A percentile compares a stretch with the other conserved stretches of the same genome.
phyloP scores from a whole-genome alignment of 2,329 filamentous ascomycete species.

The Diaporthe sp. region DNA sequence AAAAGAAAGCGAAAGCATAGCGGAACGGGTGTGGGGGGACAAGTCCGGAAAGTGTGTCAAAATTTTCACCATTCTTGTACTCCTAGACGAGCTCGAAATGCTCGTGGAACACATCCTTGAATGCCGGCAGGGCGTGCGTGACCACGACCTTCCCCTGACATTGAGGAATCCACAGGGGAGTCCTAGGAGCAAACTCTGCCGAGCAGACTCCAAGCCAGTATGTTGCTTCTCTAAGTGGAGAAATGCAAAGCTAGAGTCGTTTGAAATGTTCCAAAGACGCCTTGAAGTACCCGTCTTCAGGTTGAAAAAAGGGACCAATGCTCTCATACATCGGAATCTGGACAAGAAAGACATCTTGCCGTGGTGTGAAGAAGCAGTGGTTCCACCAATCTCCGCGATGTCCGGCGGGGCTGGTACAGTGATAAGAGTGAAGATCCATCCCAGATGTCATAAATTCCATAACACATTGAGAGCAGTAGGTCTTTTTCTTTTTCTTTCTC shows the following conservation, averaged over 20 bases:
- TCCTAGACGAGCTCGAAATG: not conserved
- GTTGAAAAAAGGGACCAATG: not conserved
- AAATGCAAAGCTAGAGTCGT: not conserved
- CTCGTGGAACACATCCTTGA: not conserved
- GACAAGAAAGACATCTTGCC: not conserved
- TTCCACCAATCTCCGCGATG: slow-evolving; percentile 8
- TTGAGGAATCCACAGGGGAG: not conserved
- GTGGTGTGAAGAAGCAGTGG: slow-evolving; percentile 12
- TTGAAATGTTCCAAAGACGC: not conserved
- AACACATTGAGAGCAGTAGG: slow-evolving; percentile 13
- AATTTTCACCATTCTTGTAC: slow-evolving; percentile 18
- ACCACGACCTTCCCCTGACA: not conserved
- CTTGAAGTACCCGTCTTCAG: not conserved
- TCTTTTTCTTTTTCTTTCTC: no score
- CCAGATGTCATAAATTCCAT: slow-evolving; percentile 10
- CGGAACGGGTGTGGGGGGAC: not conserved
- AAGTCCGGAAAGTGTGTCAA: not conserved
- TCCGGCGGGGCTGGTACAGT: slow-evolving; percentile 22
- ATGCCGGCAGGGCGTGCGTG: not conserved
- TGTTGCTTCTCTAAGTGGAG: not conserved
- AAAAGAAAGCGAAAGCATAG: not conserved
- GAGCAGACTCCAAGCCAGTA: not conserved
- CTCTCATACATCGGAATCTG: not conserved
- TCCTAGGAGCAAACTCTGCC: not conserved
- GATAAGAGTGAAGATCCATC: not conserved